These are phyloP conservation scores for Talaromyces islandicus DNA, from an alignment of 2,329 filamentous ascomycete species.

Conservation along the genomic window DNA sequence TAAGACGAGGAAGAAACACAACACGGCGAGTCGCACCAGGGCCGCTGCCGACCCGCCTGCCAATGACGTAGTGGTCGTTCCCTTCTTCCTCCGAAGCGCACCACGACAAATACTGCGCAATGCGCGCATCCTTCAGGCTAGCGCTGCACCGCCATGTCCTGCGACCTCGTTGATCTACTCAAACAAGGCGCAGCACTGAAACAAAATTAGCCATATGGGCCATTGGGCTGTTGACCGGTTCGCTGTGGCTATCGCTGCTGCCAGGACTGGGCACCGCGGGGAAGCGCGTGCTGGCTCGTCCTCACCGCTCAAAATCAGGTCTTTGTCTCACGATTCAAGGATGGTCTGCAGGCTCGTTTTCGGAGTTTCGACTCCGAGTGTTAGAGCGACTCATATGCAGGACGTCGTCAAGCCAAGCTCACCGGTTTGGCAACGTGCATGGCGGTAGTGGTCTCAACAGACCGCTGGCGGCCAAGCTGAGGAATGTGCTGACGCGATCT, in stretches of 20 bases:
- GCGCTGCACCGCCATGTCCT: not conserved
- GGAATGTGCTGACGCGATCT: not conserved
- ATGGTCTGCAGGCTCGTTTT: not conserved
- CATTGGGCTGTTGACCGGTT: not conserved
- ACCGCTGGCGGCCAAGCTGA: not conserved
- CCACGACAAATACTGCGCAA: not conserved
- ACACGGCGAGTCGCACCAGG: not conserved
- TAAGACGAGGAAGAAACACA: not conserved
- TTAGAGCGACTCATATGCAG: not conserved
- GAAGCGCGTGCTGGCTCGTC: not conserved
- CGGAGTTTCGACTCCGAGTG: not conserved
- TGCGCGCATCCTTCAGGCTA: not conserved
- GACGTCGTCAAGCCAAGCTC: not conserved
- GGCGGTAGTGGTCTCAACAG: not conserved
- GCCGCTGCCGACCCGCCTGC: slow-evolving; percentile 6
- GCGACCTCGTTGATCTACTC: not conserved
- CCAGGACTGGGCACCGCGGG: not conserved
- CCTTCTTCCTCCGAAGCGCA: not conserved
- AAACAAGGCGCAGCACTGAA: not conserved
- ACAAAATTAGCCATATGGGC: not conserved
- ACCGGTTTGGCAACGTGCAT: not conserved
- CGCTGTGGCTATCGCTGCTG: not conserved
- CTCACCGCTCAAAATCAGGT: not conserved
- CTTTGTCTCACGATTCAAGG: not conserved
- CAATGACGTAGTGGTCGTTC: slow-evolving; percentile 7